These are phyloP conservation scores for Persicaria maculosa DNA, from an alignment of 148 eudicot species.

Conservation along the genomic window DNA sequence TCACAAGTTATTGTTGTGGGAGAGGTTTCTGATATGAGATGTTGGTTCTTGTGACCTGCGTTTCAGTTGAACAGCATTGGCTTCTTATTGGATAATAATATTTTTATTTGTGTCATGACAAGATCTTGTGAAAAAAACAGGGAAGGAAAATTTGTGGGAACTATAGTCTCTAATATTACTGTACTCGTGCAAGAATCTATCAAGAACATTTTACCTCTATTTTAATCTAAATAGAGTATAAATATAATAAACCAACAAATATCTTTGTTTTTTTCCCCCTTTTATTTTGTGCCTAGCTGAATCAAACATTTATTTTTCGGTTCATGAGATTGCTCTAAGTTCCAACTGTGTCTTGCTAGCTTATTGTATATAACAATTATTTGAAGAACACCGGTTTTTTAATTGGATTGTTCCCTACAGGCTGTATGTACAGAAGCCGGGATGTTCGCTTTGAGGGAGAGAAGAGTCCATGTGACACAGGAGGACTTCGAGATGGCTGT, in stretches of 20 bases:
- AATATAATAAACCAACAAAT: too few relatives aligned
- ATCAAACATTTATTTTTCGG: too few relatives aligned
- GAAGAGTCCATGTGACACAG: constrained; percentile 20
- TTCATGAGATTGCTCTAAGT: too few relatives aligned
- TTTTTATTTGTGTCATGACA: background rate
- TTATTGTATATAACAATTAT: too few relatives aligned
- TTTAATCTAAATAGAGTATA: too few relatives aligned
- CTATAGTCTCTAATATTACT: too few relatives aligned
- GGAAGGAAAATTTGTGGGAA: too few relatives aligned
- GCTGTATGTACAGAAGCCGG: constrained; percentile 23
- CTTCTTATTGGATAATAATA: background rate
- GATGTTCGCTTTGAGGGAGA: constrained; percentile 21
- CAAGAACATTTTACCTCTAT: too few relatives aligned
- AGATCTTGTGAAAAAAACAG: background rate
- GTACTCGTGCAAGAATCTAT: too few relatives aligned
- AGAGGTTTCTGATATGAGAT: background rate
- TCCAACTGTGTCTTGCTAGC: too few relatives aligned
- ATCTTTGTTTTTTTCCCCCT: too few relatives aligned
- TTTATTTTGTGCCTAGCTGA: too few relatives aligned
- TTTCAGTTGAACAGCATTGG: background rate
- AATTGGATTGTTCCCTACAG: background rate
- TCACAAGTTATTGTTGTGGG: background rate
- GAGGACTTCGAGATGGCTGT: constrained; percentile 22
- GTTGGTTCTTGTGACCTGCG: background rate
- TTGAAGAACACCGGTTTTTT: background rate